phyloP scores from a whole-genome alignment of 768 basidiomycete species.

The Leccinum subgranulosum region DNA sequence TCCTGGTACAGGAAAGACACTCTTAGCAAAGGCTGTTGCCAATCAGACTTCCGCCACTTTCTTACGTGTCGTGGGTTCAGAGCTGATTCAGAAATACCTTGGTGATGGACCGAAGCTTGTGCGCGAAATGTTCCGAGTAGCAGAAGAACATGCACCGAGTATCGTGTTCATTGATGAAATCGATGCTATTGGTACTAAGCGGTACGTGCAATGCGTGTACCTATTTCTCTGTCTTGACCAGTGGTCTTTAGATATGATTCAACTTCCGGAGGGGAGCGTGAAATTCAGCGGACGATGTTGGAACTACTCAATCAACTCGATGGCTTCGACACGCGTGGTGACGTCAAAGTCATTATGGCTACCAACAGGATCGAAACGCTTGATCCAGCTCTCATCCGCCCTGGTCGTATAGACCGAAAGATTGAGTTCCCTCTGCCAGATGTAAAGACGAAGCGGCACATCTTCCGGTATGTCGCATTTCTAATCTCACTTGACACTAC shows the following conservation, averaged over 20 bases:
- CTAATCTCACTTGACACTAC: not conserved
- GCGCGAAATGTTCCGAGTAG: conserved; percentile 93
- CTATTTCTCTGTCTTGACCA: conserved; percentile 4
- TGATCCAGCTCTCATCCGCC: conserved; percentile 96
- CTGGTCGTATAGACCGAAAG: conserved; percentile 97
- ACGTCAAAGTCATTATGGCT: conserved; percentile 99
- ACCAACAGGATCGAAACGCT: conserved; percentile 97
- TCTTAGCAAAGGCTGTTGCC: conserved; percentile 95
- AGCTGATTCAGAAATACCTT: conserved; percentile 98
- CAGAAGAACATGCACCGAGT: conserved; percentile 96
- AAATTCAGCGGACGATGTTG: conserved; percentile 99
- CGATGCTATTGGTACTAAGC: conserved; percentile 97
- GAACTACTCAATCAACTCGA: conserved; percentile 98
- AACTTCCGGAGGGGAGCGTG: conserved; percentile 96
- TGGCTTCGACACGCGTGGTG: conserved; percentile 99
- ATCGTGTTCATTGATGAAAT: conserved; percentile 99
- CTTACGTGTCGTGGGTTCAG: conserved; percentile 94
- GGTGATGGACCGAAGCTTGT: conserved; percentile 99
- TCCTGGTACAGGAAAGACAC: conserved; percentile 97
- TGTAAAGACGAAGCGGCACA: conserved; percentile 98
- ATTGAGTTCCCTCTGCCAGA: conserved; percentile 98
- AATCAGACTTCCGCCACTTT: conserved; percentile 99
- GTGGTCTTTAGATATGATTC: conserved; percentile 78
- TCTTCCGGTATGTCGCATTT: conserved; percentile 68
- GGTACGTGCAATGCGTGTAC: conserved; percentile 45